These are phyloP conservation scores for Debaryomyces tyrocola DNA, from an alignment of 805 yeast genomes.

Conservation along the genomic window DNA sequence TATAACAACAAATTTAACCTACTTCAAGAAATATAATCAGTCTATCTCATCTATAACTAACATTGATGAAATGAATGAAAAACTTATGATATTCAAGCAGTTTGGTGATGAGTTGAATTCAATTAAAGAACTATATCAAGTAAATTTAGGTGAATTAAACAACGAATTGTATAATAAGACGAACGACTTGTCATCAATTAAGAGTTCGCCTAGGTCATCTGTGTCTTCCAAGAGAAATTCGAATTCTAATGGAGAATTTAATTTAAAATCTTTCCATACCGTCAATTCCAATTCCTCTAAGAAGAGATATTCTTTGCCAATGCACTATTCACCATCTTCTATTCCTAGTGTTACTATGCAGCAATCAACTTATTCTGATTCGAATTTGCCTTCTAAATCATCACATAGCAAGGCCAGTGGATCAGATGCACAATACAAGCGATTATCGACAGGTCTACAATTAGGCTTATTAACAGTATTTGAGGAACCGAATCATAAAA, in stretches of 20 bases:
- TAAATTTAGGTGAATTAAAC: slow-evolving; percentile 27
- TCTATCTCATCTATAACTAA: slow-evolving; percentile 24
- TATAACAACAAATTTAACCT: slow-evolving; percentile 34
- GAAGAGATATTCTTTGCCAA: slow-evolving; percentile 24
- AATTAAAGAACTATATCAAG: slow-evolving; percentile 30
- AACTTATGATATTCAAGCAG: slow-evolving; percentile 34
- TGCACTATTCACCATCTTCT: slow-evolving; percentile 7
- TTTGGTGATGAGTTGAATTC: slow-evolving; percentile 31
- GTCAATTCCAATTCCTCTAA: slow-evolving; percentile 15
- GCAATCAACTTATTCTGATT: background rate
- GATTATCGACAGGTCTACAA: slow-evolving; percentile 38
- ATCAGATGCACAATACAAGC: slow-evolving; percentile 23
- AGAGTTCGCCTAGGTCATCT: slow-evolving; percentile 11
- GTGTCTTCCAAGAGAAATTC: slow-evolving; percentile 20
- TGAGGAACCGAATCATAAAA: slow-evolving; percentile 24
- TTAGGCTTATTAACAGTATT: slow-evolving; percentile 39
- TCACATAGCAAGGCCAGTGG: background rate
- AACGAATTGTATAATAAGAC: slow-evolving; percentile 12
- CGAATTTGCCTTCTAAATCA: background rate
- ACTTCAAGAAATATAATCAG: slow-evolving; percentile 37
- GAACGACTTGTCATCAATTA: slow-evolving; percentile 7
- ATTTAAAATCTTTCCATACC: slow-evolving; percentile 37
- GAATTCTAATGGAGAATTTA: slow-evolving; percentile 18
- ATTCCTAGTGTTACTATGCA: slow-evolving; percentile 5
- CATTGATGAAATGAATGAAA: slow-evolving; percentile 36